These are phyloP conservation scores for Dittrichia graveolens DNA, from an alignment of 129 eudicot species.

Conservation along the genomic window DNA sequence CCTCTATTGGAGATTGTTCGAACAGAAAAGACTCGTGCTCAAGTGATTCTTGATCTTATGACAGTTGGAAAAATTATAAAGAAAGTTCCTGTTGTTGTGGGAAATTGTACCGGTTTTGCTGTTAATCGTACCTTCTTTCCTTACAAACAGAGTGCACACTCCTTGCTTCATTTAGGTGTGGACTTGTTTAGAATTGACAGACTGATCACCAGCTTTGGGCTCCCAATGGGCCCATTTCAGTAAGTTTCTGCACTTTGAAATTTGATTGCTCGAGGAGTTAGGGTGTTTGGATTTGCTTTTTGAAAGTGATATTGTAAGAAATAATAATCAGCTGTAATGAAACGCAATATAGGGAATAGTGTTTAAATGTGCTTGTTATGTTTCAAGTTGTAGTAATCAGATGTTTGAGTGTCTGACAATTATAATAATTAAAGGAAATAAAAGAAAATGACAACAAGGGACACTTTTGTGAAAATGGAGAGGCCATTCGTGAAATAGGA, in stretches of 20 bases:
- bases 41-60: conserved; percentile 90
- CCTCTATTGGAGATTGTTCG: conserved; percentile 89
- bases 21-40: conserved; percentile 86
- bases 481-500: too few relatives aligned
- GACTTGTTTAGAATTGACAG: conserved; percentile 86
- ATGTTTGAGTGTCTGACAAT: too few relatives aligned
- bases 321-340: background rate
- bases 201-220: conserved; percentile 68
- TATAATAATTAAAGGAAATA: too few relatives aligned
- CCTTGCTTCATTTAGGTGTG: conserved; percentile 76
- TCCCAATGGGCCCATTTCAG: conserved; percentile 98
- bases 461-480: too few relatives aligned
- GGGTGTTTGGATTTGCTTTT: background rate
- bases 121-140: conserved; percentile 89
- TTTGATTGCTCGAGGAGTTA: background rate
- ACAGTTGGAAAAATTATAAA: conserved; percentile 75
- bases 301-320: background rate
- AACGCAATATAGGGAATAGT: background rate
- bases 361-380: background rate
- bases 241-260: conserved; percentile 33
- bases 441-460: too few relatives aligned
- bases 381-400: background rate
- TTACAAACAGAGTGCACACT: conserved; percentile 74
- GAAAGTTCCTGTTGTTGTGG: conserved; percentile 89
- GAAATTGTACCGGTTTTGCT: conserved; percentile 89